Base-by-base conservation (phyloP, 176 grass and related monocot genomes). In the Musa itinerans region DNA sequence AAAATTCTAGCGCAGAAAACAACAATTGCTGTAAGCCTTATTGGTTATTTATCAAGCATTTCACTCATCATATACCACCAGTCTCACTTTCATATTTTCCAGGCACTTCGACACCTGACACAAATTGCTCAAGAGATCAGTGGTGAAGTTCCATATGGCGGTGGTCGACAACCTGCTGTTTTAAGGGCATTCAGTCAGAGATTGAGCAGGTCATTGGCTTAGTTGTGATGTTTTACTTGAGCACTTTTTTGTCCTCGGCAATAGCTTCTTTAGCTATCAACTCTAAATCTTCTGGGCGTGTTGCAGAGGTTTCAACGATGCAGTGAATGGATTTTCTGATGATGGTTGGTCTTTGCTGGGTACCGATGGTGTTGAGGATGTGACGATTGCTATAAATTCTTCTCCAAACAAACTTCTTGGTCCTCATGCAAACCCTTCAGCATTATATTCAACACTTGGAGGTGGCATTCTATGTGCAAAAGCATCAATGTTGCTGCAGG, bases 401-500 rank as follows among this genome's bases (percentile, higher is more conserved):
- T 89, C 88, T 21, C 85, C 91, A 66, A 88, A 80, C 84, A 99
- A 94, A 63, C 88, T 91, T 85, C 57, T 81, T 58, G 90, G 88
- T 76, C 79, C 85, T 66, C 74, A 89, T 54, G 26, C 85, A 71
- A 88, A 83, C 65, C 73, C 83, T 19, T 86, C 89, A 3, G 78
- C 83, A 3, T 81, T 94, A 19, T 87, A 91, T 69, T 86, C 88
- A 72, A 72, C 83, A 63, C 78, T 89, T 1, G 88, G 88, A 6
- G 81, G 86, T 75, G 96, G 96, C 64, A 92, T 99, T 72, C 64
- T 99, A 75, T 99, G 96, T 23, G 91, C 96, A 26, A 99, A 99
- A 85, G 91, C 96, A 67, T 99, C 96, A 43, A 95, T 99, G 96
- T 78, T 99, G 21, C 83, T 99, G 72, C 86, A 99, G 96, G 96